Conservation (phyloP, 345 rosid genomes). For the Clarkia xantiana region DNA sequence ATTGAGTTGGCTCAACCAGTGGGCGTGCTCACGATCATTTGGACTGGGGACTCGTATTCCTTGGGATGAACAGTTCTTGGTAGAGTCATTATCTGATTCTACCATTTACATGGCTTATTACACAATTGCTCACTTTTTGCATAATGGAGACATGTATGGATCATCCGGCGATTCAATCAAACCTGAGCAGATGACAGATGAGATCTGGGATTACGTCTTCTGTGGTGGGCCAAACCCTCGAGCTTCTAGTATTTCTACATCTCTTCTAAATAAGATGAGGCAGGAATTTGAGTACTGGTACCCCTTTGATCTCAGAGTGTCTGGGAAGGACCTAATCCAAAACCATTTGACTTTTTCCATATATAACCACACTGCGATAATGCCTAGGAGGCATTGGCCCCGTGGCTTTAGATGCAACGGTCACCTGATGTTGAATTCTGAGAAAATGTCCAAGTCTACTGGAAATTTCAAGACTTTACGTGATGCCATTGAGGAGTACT, state of each 20-base stretch:
- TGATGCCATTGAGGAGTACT: conserved; percentile 74
- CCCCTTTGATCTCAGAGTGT: conserved; percentile 88
- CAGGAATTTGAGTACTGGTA: conserved; percentile 96
- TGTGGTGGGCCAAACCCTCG: conserved; percentile 60
- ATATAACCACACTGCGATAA: conserved; percentile 74
- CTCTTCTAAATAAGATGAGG: conserved; percentile 66
- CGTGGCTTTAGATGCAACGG: conserved; percentile 92
- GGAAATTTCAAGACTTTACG: conserved; percentile 84
- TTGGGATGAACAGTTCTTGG: conserved; percentile 83
- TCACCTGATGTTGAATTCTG: conserved; percentile 85
- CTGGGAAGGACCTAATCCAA: conserved; percentile 95
- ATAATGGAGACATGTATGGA: conserved; percentile 70
- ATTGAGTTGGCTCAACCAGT: conserved; percentile 86
- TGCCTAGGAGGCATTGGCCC: conserved; percentile 76
- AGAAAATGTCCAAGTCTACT: conserved; percentile 95
- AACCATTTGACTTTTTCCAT: conserved; percentile 82
- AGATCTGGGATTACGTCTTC: conserved; percentile 79
- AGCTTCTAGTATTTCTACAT: conserved; percentile 42
- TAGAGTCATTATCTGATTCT: conserved; percentile 86
- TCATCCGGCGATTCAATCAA: conserved; percentile 21
- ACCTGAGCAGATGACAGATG: conserved; percentile 74
- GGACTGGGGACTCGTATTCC: conserved; percentile 98
- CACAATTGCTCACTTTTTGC: conserved; percentile 74
- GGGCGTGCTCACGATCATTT: conserved; percentile 98
- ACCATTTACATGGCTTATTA: conserved; percentile 91